Conservation (phyloP, 169 alveolate species). For the Cyclospora cayetanensis region DNA sequence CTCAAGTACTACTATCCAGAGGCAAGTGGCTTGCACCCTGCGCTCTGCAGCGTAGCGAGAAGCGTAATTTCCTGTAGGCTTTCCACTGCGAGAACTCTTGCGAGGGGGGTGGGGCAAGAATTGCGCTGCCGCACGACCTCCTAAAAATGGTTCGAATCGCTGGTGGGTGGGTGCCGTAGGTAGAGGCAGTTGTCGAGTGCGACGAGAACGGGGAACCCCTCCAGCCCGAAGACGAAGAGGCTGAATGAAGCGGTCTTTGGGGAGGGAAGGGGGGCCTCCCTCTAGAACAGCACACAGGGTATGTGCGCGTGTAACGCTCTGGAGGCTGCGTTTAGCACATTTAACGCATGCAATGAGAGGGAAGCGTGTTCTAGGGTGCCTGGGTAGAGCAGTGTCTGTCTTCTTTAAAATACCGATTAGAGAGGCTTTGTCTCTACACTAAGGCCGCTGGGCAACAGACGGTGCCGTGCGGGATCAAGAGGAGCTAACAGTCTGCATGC, state of each 20-base stretch:
- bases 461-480: too few relatives aligned
- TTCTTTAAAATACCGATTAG: too few relatives aligned
- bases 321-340: too few relatives aligned
- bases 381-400: too few relatives aligned
- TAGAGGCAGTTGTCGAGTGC: constrained; percentile 62
- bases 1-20: constrained; percentile 83
- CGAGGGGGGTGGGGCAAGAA: not conserved
- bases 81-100: not conserved
- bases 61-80: not conserved
- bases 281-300: too few relatives aligned
- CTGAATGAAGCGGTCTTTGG: constrained; percentile 15
- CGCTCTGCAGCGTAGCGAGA: not conserved
- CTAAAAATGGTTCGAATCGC: not conserved
- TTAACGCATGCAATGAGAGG: too few relatives aligned
- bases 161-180: constrained; percentile 45
- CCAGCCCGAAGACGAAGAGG: constrained; percentile 24
- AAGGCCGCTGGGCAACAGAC: too few relatives aligned
- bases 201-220: constrained; percentile 75
- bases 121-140: not conserved
- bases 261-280: too few relatives aligned
- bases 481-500: too few relatives aligned
- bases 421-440: too few relatives aligned
- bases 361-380: too few relatives aligned
- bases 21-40: constrained; percentile 65
- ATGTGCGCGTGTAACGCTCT: too few relatives aligned